These are phyloP conservation scores for Colletotrichum theobromicola DNA, from an alignment of 2,329 filamentous ascomycete genomes.

Conservation along the genomic window DNA sequence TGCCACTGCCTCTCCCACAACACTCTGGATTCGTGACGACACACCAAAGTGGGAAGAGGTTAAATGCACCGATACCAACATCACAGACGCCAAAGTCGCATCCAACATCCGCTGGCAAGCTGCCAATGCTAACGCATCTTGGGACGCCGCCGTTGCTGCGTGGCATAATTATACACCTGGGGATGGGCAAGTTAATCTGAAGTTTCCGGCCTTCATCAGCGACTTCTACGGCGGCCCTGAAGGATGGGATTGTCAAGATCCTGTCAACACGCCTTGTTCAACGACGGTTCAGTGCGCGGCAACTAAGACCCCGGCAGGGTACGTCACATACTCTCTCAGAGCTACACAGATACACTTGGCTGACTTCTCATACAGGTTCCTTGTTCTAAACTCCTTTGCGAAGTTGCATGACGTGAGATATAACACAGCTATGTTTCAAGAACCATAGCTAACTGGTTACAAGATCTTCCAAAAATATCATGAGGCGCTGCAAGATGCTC, in stretches of 20 bases:
- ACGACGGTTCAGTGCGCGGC: not conserved
- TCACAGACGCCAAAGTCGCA: slow-evolving; percentile 6
- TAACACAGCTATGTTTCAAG: not conserved
- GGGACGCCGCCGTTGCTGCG: not conserved
- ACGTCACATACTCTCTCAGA: not conserved
- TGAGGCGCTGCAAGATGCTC: not conserved
- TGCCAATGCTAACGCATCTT: not conserved
- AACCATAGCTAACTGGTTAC: not conserved
- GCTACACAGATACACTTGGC: not conserved
- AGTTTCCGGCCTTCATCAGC: not conserved
- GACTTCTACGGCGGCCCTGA: slow-evolving; percentile 8
- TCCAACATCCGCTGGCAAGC: not conserved
- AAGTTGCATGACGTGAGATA: not conserved
- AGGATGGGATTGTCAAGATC: slow-evolving; percentile 6
- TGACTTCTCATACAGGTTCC: not conserved
- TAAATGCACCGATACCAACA: not conserved
- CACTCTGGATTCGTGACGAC: not conserved
- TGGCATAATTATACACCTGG: not conserved
- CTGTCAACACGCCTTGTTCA: not conserved
- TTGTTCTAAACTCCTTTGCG: not conserved
- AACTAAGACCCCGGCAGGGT: not conserved
- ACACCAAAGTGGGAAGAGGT: not conserved
- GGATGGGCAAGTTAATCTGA: not conserved
- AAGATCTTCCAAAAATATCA: slow-evolving; percentile 3
- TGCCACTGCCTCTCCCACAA: not conserved